Evolutionary conservation across 495 filamentous ascomycete species (phyloP), one percentile per base, ranked within the genome.

Genomic region (Penicillium chermesinum): DNA sequence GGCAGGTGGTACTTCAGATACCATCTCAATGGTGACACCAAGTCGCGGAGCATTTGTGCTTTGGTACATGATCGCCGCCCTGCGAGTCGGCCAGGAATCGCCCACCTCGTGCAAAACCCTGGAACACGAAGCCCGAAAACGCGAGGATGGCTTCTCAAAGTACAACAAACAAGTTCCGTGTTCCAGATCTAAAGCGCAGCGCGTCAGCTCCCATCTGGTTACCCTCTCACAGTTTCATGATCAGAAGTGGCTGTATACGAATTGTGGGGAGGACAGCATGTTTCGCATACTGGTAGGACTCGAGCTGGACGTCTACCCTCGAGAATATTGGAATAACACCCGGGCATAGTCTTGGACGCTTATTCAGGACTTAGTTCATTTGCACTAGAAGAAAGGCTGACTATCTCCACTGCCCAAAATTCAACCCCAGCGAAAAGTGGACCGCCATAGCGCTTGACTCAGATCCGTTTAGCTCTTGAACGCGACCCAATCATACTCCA

Each of bases 401-500:
- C n/a, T n/a, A n/a, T n/a, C n/a, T n/a, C n/a, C n/a, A n/a, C n/a
- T n/a, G n/a, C n/a, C n/a, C n/a, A n/a, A n/a, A 42, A 27, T 3
- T 42, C 21, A 42, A 32, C 18, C 1, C 2, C 13, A 27, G n/a
- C n/a, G n/a, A n/a, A n/a, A n/a, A n/a, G n/a, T n/a, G n/a, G 16
- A 18, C 20, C 16, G 7, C 20, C 9, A 13, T 40, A 40, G 10
- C 13, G 13, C 10, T 30, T 30, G 25, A 30, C 25, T 30, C 25
- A 30, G 25, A 30, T 10, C 10, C 5, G 10, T 4, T 4, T 30
- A 10, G 15, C 33, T 19, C 30, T 36, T 22, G 21, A 44, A 32
- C 42, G 33, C 42, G 14, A 73, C 73, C 86, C 87, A 90, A 44
- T 73, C 72, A 66, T 86, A 78, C 71, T 89, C 84, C 74, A 88